These are phyloP conservation scores for Cardiospermum halicacabum DNA, from an alignment of 345 rosid genomes.

Conservation along the genomic window DNA sequence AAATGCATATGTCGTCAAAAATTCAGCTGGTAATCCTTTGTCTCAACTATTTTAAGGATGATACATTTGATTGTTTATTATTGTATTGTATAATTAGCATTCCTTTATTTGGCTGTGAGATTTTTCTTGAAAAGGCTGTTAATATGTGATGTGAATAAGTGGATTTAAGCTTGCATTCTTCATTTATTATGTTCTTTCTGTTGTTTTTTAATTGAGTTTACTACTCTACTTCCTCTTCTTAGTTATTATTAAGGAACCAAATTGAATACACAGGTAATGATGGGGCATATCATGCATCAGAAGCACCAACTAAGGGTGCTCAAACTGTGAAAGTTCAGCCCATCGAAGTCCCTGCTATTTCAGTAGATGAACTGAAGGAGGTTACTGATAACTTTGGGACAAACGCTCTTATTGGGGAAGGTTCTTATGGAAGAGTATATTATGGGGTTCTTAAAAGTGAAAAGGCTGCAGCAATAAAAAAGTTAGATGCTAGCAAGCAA, in stretches of 20 bases:
- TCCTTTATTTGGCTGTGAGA: neutral
- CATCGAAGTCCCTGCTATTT: constrained; percentile 60
- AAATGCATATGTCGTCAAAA: constrained; percentile 50
- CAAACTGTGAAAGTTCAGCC: constrained; percentile 61
- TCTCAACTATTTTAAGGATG: neutral
- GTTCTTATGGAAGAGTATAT: constrained; percentile 72
- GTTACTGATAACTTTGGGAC: constrained; percentile 55
- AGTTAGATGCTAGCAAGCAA: constrained; percentile 66
- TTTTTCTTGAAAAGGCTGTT: neutral
- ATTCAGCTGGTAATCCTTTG: constrained; percentile 47
- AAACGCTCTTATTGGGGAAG: constrained; percentile 63
- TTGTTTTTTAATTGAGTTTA: neutral
- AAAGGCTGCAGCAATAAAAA: constrained; percentile 58
- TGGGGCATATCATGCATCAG: constrained; percentile 45
- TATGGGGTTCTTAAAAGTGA: constrained; percentile 43
- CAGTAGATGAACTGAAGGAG: constrained; percentile 51
- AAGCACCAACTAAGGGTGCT: constrained; percentile 45
- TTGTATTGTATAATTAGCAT: neutral
- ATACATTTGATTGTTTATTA: neutral
- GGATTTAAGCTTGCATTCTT: neutral
- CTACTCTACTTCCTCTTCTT: neutral
- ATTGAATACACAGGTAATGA: constrained; percentile 33
- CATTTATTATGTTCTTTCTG: neutral
- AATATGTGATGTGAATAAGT: too few species aligned
- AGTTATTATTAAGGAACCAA: neutral